Conservation (phyloP, 2,329 filamentous ascomycete genomes). For the Emergomyces orientalis region DNA sequence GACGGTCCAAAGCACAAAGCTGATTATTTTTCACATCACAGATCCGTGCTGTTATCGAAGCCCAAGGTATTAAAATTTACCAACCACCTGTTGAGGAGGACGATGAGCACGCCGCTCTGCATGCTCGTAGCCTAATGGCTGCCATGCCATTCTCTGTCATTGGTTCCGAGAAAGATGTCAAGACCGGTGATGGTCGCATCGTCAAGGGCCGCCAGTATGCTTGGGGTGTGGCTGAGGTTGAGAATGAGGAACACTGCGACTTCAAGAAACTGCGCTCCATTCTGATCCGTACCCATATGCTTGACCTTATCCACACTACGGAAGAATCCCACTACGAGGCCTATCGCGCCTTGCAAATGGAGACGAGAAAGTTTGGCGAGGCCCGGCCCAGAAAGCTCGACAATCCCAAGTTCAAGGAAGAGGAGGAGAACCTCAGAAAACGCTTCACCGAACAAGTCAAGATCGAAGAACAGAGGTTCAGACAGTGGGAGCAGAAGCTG, state of each 20-base stretch:
- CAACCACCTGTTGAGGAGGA: slow-evolving; percentile 96
- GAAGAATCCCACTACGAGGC: slow-evolving; percentile 99
- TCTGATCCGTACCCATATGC: slow-evolving; percentile 97
- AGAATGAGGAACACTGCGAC: slow-evolving; percentile 99
- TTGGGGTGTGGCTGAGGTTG: slow-evolving; percentile 98
- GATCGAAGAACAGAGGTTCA: slow-evolving; percentile 98
- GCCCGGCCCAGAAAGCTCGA: slow-evolving; percentile 94
- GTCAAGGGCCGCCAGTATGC: slow-evolving; percentile 99
- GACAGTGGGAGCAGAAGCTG: slow-evolving; percentile 99
- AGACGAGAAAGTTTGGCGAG: slow-evolving; percentile 98
- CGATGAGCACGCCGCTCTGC: slow-evolving; percentile 89
- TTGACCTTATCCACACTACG: slow-evolving; percentile 98
- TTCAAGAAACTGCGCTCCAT: slow-evolving; percentile 99
- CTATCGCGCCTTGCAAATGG: slow-evolving; percentile 98
- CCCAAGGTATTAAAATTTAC: slow-evolving; percentile 99
- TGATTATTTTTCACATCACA: slow-evolving; percentile 30
- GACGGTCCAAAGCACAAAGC: neutral
- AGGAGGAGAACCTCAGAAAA: slow-evolving; percentile 96
- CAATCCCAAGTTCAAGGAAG: slow-evolving; percentile 99
- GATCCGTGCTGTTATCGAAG: slow-evolving; percentile 92
- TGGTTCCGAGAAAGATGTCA: slow-evolving; percentile 97
- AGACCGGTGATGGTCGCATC: slow-evolving; percentile 88
- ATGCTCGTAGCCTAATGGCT: slow-evolving; percentile 86
- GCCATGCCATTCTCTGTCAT: slow-evolving; percentile 99
- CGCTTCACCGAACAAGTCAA: slow-evolving; percentile 99